Evolutionary conservation across 177 flowering plant genomes (phyloP).

Genomic region (Vitis hybrid): DNA sequence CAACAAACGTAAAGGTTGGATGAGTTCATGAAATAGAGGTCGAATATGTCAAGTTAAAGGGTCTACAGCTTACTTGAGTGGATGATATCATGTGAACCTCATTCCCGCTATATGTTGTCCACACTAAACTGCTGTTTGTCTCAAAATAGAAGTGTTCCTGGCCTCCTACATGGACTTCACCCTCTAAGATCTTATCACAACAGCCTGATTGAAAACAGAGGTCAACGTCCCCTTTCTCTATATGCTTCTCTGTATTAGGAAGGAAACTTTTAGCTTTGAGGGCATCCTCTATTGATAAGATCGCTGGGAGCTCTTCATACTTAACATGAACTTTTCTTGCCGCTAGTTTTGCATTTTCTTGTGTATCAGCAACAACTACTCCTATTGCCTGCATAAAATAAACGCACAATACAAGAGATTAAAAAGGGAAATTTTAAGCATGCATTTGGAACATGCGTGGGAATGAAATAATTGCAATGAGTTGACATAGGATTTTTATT

Average conservation of each 20-base stretch:
- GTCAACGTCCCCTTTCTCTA: slow-evolving; percentile 84
- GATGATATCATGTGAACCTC: slow-evolving; percentile 97
- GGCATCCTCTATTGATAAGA: slow-evolving; percentile 82
- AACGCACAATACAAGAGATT: neutral
- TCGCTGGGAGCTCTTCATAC: slow-evolving; percentile 83
- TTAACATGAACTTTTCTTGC: slow-evolving; percentile 67
- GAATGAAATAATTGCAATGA: neutral
- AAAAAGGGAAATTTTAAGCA: neutral
- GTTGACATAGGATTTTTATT: neutral
- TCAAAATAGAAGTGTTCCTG: slow-evolving; percentile 98
- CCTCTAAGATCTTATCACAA: slow-evolving; percentile 76
- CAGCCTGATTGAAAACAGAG: slow-evolving; percentile 66
- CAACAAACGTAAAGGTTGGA: neutral
- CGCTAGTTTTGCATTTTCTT: slow-evolving; percentile 85
- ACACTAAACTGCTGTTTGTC: slow-evolving; percentile 67
- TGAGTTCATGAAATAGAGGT: neutral
- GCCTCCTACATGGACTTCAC: slow-evolving; percentile 87
- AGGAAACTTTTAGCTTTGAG: slow-evolving; percentile 61
- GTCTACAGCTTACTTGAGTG: slow-evolving; percentile 56
- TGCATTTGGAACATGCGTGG: neutral
- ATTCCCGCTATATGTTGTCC: slow-evolving; percentile 86
- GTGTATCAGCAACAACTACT: slow-evolving; percentile 94
- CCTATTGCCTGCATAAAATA: slow-evolving; percentile 63
- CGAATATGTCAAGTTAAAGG: neutral
- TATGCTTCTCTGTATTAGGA: slow-evolving; percentile 61